Conservation (phyloP, 2,329 filamentous ascomycete genomes). For the Cercospora brassicicola region DNA sequence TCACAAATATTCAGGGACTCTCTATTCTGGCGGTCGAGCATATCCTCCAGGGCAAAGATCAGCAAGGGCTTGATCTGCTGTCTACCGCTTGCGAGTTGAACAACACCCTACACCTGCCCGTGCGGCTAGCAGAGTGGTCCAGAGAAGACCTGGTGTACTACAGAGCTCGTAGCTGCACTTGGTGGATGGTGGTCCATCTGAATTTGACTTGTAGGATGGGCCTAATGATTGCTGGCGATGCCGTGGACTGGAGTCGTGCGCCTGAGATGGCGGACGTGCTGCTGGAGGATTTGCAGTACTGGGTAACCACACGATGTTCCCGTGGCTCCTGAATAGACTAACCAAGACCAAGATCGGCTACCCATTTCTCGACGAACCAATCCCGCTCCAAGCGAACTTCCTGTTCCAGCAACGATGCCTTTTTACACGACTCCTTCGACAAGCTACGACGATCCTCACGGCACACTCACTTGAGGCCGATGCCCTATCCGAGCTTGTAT, state of each 20-base stretch:
- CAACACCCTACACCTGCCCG: background rate
- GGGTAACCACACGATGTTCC: constrained; percentile 2
- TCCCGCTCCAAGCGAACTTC: background rate
- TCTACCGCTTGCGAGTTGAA: constrained; percentile 1
- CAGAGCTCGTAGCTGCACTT: background rate
- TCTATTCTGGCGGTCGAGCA: constrained; percentile 5
- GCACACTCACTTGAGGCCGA: constrained; percentile 3
- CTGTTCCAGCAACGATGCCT: constrained; percentile 4
- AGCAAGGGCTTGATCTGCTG: background rate
- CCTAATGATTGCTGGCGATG: constrained; percentile 2
- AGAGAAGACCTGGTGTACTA: background rate
- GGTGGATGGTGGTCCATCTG: constrained; percentile 11
- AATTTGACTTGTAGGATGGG: constrained; percentile 9
- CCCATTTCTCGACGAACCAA: constrained; percentile 4
- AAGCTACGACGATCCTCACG: constrained; percentile 10
- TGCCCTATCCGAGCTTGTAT: background rate
- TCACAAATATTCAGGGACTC: constrained; percentile 9
- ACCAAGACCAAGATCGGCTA: constrained; percentile 4
- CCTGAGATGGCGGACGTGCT: constrained; percentile 1
- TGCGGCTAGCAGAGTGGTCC: background rate
- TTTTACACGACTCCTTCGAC: constrained; percentile 3
- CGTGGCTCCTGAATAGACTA: background rate
- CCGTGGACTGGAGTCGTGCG: background rate
- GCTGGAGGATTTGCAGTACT: constrained; percentile 2
- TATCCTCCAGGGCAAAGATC: constrained; percentile 9